Evolutionary conservation across 2,329 filamentous ascomycete genomes (phyloP), one percentile per base, ranked within the genome.

Genomic region (Botryosphaeria dothidea): DNA sequence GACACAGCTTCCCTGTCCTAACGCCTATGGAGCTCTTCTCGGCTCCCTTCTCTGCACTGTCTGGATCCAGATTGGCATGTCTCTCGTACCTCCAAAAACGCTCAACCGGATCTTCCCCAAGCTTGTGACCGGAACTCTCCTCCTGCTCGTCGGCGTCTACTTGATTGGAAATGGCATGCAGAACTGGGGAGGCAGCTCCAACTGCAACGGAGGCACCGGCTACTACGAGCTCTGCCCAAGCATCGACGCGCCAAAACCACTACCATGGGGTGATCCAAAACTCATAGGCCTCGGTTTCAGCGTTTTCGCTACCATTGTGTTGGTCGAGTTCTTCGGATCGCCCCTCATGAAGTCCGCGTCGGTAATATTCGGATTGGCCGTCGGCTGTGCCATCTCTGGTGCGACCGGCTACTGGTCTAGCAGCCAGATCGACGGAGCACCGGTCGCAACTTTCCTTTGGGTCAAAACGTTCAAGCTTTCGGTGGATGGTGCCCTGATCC

Each of bases 1-100:
- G 3, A 74, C 71, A 5, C 67, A 70, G 60, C 69, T 9, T 69
- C 54, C 54, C 8, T 57, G 54, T 17, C 54, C 54, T 2, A 23
- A 71, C 15, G 71, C 69, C 7, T 74, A 71, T 68, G 72, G 72
- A n/a, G 72, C 72, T 4, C 64, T 69, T 19, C 54, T 73, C 8
- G 71, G 71, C 7, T 71, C 69, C 9, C 79, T 81, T 68, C 71
- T 82, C 11, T 82, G 80, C 66, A 81, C 79, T 4, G 79, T 80
- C 4, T 81, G 78, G 70, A 67, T 73, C 4, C 69, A 62, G 23
- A 57, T 57, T 11, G 54, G 13, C 13, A 69, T 73, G 68, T 68
- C 70, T 19, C 71, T 74, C 23, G 70, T 74, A 1, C 71, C 71
- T 8, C 71, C 71, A 1, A 70, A 67, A 45, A 63, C 69, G 1